These are phyloP conservation scores for Botrytis cinerea DNA, from an alignment of 2,329 filamentous ascomycete genomes.

Conservation along the genomic window DNA sequence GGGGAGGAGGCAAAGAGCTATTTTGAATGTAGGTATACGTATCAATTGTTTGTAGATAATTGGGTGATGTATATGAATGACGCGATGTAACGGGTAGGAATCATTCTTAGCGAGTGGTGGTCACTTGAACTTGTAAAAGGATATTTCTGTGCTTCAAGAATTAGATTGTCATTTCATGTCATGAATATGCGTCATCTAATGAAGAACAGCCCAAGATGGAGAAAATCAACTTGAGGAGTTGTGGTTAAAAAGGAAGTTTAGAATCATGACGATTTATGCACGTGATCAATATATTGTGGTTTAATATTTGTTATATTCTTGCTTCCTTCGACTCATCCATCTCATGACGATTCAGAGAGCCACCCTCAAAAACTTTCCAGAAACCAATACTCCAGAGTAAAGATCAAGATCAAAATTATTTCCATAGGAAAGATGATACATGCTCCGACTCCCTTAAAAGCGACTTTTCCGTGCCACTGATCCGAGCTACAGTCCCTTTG, in stretches of 20 bases:
- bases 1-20: not conserved
- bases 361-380: not conserved
- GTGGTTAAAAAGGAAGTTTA: not conserved
- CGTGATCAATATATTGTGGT: not conserved
- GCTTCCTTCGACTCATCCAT: not conserved
- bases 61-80: not conserved
- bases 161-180: not conserved
- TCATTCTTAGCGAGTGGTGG: not conserved
- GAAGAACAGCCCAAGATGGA: not conserved
- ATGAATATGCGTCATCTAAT: not conserved
- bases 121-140: not conserved
- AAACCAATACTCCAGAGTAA: conserved; percentile 17
- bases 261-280: not conserved
- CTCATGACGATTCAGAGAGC: not conserved
- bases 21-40: not conserved
- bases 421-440: not conserved
- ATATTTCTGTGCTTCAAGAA: not conserved
- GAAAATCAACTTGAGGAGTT: not conserved
- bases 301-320: conserved; percentile 5
- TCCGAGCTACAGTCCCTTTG: conserved; percentile 7
- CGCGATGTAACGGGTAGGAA: not conserved
- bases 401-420: not conserved
- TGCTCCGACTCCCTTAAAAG: conserved; percentile 18
- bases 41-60: not conserved
- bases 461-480: conserved; percentile 18